Evolutionary conservation across 331 rosid genomes (phyloP).

Genomic region (Saraca asoca): DNA sequence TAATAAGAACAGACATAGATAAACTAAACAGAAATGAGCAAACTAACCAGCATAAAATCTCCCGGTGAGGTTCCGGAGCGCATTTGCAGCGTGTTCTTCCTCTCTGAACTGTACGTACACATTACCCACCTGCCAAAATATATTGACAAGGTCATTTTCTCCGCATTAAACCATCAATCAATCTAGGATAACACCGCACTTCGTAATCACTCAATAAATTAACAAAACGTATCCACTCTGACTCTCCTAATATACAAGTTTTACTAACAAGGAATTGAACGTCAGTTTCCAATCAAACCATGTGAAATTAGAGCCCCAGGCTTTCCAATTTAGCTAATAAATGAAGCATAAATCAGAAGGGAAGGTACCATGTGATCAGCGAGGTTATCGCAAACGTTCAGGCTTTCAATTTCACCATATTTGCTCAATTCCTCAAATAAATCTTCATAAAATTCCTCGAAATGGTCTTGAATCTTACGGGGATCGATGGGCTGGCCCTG

Average conservation of each 20-base stretch:
- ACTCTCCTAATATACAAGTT: too few relatives aligned
- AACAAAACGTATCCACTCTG: too few relatives aligned
- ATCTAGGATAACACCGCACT: not conserved
- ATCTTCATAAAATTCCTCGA: slow-evolving; percentile 70
- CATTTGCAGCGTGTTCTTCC: slow-evolving; percentile 70
- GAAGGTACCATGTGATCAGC: slow-evolving; percentile 75
- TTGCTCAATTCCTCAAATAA: slow-evolving; percentile 62
- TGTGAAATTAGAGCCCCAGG: too few relatives aligned
- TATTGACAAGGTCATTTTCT: not conserved
- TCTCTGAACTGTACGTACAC: slow-evolving; percentile 76
- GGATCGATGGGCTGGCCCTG: slow-evolving; percentile 44
- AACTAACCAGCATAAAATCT: slow-evolving; percentile 69
- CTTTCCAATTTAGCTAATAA: too few relatives aligned
- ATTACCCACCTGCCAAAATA: slow-evolving; percentile 59
- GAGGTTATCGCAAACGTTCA: slow-evolving; percentile 71
- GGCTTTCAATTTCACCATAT: slow-evolving; percentile 68
- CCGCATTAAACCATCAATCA: not conserved
- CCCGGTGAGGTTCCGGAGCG: slow-evolving; percentile 55
- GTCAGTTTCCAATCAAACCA: too few relatives aligned
- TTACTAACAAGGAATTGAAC: too few relatives aligned
- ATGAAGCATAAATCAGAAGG: too few relatives aligned
- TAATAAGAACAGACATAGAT: not conserved
- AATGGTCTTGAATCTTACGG: slow-evolving; percentile 44
- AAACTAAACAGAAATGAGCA: not conserved
- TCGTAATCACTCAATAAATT: too few relatives aligned